Evolutionary conservation across 2,329 filamentous ascomycete species (phyloP), one percentile per base, ranked within the genome.

Genomic region (Colletotrichum falcatum): DNA sequence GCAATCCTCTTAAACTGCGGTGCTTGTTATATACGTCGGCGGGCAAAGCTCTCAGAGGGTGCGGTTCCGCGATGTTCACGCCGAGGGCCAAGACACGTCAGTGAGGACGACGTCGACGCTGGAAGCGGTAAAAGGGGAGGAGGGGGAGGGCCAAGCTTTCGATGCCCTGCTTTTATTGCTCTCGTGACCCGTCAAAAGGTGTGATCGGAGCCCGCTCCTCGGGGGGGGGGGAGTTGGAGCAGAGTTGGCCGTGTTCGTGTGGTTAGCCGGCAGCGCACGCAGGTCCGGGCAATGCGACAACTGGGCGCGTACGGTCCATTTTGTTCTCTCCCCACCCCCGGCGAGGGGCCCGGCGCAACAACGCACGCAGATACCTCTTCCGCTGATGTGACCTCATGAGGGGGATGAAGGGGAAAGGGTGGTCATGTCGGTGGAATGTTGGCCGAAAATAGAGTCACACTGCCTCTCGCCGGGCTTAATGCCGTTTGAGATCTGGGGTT

Each of bases 401-500:
- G 42, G 6, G n/a, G 44, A n/a, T 23, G 20, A 46, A 46, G n/a
- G 44, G 44, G 20, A 4, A 33, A 54, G 44, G 53, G 42, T 59
- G 30, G 59, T 37, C 59, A 49, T 37, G 46, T 71, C 68, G 68
- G 68, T 33, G 11, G 35, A 70, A 59, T 49, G 58, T 28, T 44
- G 53, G 58, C 68, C 68, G 68, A 71, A 59, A 53, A 28, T 30
- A 67, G 61, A 59, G 64, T 42, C 11, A 63, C 58, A 35, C 35
- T 68, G n/a, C 58, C 68, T 64, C 64, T 59, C 68, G 64, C 63
- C 42, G 35, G 46, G 37, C 37, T 39, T 37, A 58, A 42, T 61
- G 56, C 67, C 67, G 67, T 70, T 39, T 39, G 58, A 71, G 68
- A 71, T 71, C 68, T 28, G 68, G 68, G 68, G 68, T 63, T 64